Evolutionary conservation across 163 green algal species (phyloP).

Genomic region (Smithsoniella earleae): DNA sequence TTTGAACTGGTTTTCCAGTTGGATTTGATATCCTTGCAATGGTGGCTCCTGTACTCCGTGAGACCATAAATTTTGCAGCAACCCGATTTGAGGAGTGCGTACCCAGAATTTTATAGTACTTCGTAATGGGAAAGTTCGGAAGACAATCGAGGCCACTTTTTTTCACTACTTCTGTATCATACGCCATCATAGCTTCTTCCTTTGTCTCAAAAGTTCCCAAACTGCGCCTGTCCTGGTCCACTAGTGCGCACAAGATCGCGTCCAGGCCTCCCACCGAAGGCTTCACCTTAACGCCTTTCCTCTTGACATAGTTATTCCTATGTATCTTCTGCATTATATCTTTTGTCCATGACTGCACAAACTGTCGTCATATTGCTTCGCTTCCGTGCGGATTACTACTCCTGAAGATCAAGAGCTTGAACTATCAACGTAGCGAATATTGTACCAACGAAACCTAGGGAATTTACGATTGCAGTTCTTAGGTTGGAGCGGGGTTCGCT

Average conservation of each 20-base stretch:
- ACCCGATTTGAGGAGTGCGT: too few species aligned
- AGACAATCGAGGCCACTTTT: not conserved
- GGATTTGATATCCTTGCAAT: too few species aligned
- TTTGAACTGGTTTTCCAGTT: not conserved
- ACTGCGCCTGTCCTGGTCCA: constrained; percentile 11
- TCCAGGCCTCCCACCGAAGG: not conserved
- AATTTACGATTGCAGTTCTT: too few species aligned
- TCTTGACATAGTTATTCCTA: not conserved
- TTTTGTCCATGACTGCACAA: not conserved
- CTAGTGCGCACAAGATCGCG: not conserved
- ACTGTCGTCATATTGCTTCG: not conserved
- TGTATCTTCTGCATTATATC: not conserved
- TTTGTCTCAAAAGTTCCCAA: not conserved
- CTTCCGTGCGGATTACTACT: not conserved
- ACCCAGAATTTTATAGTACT: not conserved
- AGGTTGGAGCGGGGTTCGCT: too few species aligned
- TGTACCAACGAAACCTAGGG: too few species aligned
- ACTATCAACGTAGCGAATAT: too few species aligned
- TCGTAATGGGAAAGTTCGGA: not conserved
- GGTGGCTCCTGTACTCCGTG: too few species aligned
- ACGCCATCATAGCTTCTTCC: not conserved
- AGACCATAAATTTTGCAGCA: not conserved
- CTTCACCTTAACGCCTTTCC: not conserved
- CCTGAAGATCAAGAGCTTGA: too few species aligned
- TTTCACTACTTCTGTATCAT: not conserved